A percentile compares a stretch with the other conserved stretches of the same genome.
Conservation (phyloP, 176 grass and related monocot genomes). For the Tillandsia fasciculata region DNA sequence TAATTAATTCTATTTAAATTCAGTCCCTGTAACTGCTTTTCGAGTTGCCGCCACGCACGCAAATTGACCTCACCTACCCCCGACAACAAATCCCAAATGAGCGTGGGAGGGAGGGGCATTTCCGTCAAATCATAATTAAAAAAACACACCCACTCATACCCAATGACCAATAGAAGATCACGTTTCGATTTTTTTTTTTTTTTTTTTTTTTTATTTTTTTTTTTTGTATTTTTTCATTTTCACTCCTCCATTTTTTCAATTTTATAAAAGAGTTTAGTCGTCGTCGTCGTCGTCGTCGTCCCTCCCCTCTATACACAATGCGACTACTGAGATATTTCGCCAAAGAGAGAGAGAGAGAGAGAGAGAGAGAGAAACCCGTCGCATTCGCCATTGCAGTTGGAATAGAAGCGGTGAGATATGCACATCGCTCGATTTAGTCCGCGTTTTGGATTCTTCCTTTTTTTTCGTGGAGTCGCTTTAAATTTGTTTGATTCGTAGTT, state of each 20-base stretch:
- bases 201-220: background rate
- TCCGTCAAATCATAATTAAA: background rate
- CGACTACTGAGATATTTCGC: background rate
- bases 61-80: background rate
- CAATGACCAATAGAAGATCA: background rate
- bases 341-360: background rate
- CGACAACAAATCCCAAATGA: background rate
- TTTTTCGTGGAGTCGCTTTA: no score
- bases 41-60: background rate
- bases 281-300: background rate
- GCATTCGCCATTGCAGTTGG: background rate
- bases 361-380: background rate
- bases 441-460: no score
- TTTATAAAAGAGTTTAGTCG: background rate
- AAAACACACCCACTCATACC: background rate
- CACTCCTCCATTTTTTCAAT: background rate
- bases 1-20: background rate
- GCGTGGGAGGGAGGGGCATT: background rate
- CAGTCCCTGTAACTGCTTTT: background rate
- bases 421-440: background rate
- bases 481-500: no score
- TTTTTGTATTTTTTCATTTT: no score
- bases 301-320: background rate
- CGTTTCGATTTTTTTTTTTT: background rate
- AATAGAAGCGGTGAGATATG: background rate